Conservation (phyloP, 23 red algal species). For the Gracilaria vermiculophylla region DNA sequence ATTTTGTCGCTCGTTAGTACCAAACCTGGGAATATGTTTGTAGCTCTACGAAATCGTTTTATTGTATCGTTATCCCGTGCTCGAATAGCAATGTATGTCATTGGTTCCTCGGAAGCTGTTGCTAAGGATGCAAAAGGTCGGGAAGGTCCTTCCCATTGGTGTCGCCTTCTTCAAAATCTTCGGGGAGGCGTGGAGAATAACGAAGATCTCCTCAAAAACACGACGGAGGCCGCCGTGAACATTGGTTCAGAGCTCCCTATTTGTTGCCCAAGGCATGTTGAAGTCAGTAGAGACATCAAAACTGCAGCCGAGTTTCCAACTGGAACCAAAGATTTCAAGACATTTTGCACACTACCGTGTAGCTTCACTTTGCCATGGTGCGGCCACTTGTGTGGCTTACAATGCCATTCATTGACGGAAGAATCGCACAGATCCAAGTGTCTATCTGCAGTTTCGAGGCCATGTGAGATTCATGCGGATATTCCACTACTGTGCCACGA, state of each 20-base stretch:
- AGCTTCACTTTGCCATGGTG: conserved; percentile 49
- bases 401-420: conserved; percentile 21
- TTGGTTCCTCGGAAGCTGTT: conserved; percentile 47
- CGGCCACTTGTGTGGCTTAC: conserved; percentile 22
- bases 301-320: conserved; percentile 24
- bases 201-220: not conserved
- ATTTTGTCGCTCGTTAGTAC: conserved; percentile 61
- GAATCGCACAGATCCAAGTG: conserved; percentile 14
- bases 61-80: conserved; percentile 42
- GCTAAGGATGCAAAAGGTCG: not conserved
- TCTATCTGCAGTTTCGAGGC: not conserved
- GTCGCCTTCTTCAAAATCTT: conserved; percentile 23
- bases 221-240: not conserved
- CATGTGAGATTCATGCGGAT: conserved; percentile 22
- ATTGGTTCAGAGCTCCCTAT: conserved; percentile 30
- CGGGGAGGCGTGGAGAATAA: not conserved
- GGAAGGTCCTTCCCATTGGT: conserved; percentile 30
- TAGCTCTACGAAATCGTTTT: conserved; percentile 54
- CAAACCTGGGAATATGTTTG: conserved; percentile 41
- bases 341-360: conserved; percentile 27
- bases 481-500: conserved; percentile 25
- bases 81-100: conserved; percentile 53
- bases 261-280: conserved; percentile 41
- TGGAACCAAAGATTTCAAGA: not conserved
- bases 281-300: not conserved